Conservation (phyloP, 768 basidiomycete species). For the Tubosaeta sp. region DNA sequence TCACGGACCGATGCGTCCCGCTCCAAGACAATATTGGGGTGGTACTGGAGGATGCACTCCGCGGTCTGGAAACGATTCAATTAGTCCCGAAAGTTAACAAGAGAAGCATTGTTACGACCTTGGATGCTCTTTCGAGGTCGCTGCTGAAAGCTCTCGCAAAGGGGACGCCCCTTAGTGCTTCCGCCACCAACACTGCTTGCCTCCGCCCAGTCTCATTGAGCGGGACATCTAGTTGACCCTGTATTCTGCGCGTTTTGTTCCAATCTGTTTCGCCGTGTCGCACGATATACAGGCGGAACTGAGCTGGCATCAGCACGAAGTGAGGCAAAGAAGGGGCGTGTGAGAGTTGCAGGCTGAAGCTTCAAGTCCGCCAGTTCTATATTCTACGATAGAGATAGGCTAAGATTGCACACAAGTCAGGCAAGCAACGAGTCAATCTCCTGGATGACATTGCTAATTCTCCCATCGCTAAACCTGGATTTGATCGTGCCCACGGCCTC, state of each 20-base stretch:
- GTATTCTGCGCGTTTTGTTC: constrained; percentile 59
- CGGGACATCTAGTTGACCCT: constrained; percentile 69
- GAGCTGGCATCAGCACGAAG: constrained; percentile 21
- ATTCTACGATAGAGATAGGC: too few relatives aligned
- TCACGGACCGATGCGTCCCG: constrained; percentile 54
- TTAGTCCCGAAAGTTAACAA: not conserved
- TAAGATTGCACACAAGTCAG: not conserved
- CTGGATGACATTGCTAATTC: constrained; percentile 45
- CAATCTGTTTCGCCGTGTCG: constrained; percentile 78
- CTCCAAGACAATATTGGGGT: constrained; percentile 43
- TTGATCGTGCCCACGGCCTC: constrained; percentile 39
- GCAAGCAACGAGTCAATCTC: constrained; percentile 45
- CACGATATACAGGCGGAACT: constrained; percentile 56
- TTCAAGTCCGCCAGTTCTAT: not conserved
- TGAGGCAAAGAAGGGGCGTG: not conserved
- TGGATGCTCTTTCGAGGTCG: constrained; percentile 63
- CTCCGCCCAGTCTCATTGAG: constrained; percentile 58
- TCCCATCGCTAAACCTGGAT: constrained; percentile 53
- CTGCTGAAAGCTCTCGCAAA: constrained; percentile 67
- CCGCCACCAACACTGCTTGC: constrained; percentile 56
- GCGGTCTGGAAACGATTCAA: constrained; percentile 49
- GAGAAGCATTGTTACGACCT: constrained; percentile 40
- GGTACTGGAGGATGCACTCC: constrained; percentile 52
- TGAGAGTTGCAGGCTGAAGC: not conserved
- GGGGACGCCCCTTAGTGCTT: constrained; percentile 46